A percentile compares a stretch with the other conserved stretches of the same genome.
phyloP scores from a whole-genome alignment of 2,329 filamentous ascomycete genomes.

The Fusarium mundagurra region DNA sequence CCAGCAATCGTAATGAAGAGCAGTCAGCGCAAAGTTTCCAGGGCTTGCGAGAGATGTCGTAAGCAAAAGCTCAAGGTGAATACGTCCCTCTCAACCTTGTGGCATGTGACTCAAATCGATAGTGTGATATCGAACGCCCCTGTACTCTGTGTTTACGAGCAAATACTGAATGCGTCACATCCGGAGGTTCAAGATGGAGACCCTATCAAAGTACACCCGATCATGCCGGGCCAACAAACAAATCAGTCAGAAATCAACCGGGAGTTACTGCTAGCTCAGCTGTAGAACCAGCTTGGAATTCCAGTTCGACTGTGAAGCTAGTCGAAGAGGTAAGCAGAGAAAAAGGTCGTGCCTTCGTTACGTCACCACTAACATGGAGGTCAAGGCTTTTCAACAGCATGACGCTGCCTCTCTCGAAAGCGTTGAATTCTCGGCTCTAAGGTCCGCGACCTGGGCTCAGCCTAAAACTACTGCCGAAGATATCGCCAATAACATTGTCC shows the following conservation, averaged over 20 bases:
- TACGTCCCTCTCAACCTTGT: fast-evolving
- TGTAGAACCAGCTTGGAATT: not conserved
- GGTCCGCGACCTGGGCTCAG: slow-evolving; percentile 1
- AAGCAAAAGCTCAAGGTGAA: slow-evolving; percentile 12
- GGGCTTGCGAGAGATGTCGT: slow-evolving; percentile 14
- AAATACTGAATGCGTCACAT: not conserved
- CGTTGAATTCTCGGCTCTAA: not conserved
- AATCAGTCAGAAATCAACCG: fast-evolving
- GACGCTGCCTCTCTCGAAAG: fast-evolving
- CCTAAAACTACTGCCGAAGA: not conserved
- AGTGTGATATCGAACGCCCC: not conserved
- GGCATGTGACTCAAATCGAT: too few relatives aligned
- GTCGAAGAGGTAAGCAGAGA: slow-evolving; percentile 1
- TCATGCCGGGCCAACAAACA: fast-evolving
- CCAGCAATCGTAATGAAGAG: not conserved
- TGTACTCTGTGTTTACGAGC: not conserved
- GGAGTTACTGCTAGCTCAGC: not conserved
- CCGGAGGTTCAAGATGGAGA: not conserved
- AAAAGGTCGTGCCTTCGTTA: fast-evolving
- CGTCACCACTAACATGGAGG: not conserved
- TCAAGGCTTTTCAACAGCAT: fast-evolving
- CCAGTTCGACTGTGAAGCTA: slow-evolving; percentile 14
- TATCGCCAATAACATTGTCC: not conserved
- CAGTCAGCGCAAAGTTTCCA: not conserved
- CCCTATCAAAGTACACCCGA: fast-evolving